Evolutionary conservation across 2,329 filamentous ascomycete genomes (phyloP), one percentile per base, ranked within the genome.

Genomic region (Trichoderma semiorbis): DNA sequence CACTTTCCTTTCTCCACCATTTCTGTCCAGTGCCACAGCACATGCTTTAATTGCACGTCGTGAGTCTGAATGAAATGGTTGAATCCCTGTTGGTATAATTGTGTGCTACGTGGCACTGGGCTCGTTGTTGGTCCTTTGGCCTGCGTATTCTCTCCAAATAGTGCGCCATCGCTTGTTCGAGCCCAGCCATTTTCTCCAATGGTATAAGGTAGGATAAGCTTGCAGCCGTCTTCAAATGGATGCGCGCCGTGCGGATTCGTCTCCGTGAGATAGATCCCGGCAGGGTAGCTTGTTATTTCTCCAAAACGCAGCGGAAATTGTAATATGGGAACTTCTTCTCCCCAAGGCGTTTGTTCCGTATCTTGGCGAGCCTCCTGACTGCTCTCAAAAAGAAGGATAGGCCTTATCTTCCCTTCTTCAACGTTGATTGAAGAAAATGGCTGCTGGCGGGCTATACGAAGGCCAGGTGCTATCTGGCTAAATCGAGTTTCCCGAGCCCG

Each of bases 211-310:
- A 69, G 14, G 58, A 69, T 69, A 26, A 69, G 57, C 67, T 50
- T 62, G 57, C 67, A 69, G 57, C 67, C 67, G 16, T 69, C 67
- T 62, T 69, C 67, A 36, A 69, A 69, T 5, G 67, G 67, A 53
- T 69, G 57, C 26, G 39, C 18, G 39, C 67, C 39, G 21, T 69
- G 55, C 7, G 67, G 57, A 36, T 62, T 57, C 39, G 67, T 36
- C 67, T 62, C 67, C 8, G 67, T 62, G 10, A 69, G 57, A 62
- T 69, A 69, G 3, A 69, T 6, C 6, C 67, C 67, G 21, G 57
- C 67, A 28, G 67, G 57, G 3, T 39, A 69, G n/a, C 10, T 36
- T 28, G 39, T 34, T 28, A 53, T 50, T 2, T n/a, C n/a, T 7
- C 11, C 12, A 28, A 69, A 62, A 26, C n/a, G 39, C 24, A 5